Conservation (phyloP, 352 stramenopile species). For the Phytophthora fragariaefolia region DNA sequence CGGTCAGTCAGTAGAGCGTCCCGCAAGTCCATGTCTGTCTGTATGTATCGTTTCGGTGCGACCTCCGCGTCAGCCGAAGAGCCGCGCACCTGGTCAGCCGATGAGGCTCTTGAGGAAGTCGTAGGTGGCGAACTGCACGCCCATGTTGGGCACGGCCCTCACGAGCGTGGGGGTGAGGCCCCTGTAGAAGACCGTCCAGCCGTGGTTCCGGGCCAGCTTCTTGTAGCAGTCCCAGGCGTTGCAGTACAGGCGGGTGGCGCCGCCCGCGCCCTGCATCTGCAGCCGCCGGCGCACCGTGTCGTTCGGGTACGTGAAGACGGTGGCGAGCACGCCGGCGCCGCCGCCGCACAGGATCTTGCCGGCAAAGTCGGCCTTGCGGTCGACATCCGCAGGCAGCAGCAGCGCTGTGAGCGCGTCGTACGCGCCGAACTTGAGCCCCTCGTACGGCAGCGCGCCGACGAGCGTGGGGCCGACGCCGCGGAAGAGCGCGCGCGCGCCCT, state of each 20-base stretch:
- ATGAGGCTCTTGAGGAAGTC: conserved; percentile 73
- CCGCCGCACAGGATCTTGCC: conserved; percentile 82
- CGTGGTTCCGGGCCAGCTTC: conserved; percentile 66
- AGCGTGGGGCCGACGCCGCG: conserved; percentile 76
- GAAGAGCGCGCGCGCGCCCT: conserved; percentile 70
- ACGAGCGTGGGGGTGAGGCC: conserved; percentile 82
- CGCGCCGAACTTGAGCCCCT: conserved; percentile 85
- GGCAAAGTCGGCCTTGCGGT: conserved; percentile 61
- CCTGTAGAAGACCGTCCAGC: conserved; percentile 74
- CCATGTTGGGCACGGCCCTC: conserved; percentile 87
- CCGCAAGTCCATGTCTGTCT: not conserved
- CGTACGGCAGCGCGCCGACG: conserved; percentile 75
- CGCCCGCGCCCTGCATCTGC: conserved; percentile 88
- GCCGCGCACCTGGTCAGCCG: too few species aligned
- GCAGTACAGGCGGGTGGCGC: conserved; percentile 61
- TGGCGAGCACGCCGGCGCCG: conserved; percentile 82
- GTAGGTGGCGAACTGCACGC: conserved; percentile 89
- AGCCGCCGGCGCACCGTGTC: conserved; percentile 86
- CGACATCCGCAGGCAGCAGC: conserved; percentile 63
- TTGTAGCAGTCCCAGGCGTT: conserved; percentile 84
- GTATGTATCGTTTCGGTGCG: not conserved
- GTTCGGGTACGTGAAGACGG: conserved; percentile 90
- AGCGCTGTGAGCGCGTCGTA: conserved; percentile 73
- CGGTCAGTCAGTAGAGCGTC: too few species aligned
- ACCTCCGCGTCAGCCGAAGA: too few species aligned